phyloP scores from a whole-genome alignment of 208 protist genomes.

The Trypanosoma rangeli region DNA sequence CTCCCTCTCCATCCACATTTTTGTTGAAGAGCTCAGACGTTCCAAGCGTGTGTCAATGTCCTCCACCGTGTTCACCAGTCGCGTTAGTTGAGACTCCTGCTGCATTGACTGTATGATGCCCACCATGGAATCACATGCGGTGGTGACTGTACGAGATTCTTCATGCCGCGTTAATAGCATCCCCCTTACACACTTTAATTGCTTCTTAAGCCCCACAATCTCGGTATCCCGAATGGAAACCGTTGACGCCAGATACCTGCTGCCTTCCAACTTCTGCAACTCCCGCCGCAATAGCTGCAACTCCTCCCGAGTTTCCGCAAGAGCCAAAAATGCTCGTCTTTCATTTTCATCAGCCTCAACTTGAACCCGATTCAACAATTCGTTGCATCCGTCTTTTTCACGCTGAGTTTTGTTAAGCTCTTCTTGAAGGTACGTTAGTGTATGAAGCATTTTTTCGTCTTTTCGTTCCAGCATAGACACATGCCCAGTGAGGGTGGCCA shows the following conservation, averaged over 20 bases:
- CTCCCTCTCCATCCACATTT: slow-evolving; percentile 31
- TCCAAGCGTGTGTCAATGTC: slow-evolving; percentile 14
- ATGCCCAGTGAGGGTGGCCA: not conserved
- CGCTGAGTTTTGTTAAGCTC: not conserved
- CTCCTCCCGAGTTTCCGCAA: slow-evolving; percentile 13
- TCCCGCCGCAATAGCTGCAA: not conserved
- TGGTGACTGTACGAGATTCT: not conserved
- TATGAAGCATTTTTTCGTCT: slow-evolving; percentile 11
- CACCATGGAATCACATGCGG: slow-evolving; percentile 13
- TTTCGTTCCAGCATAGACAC: slow-evolving; percentile 4
- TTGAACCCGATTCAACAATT: slow-evolving; percentile 1
- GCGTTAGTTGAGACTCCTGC: slow-evolving; percentile 1
- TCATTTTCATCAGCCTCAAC: not conserved
- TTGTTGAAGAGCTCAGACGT: not conserved
- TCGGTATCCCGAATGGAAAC: slow-evolving; percentile 6
- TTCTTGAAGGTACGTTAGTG: slow-evolving; percentile 1
- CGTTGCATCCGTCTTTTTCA: not conserved
- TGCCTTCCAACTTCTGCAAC: not conserved
- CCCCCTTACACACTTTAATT: slow-evolving; percentile 10
- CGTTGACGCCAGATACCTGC: not conserved
- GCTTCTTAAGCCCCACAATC: slow-evolving; percentile 20
- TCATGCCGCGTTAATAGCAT: slow-evolving; percentile 1
- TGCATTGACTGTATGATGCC: slow-evolving; percentile 8
- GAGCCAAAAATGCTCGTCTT: not conserved
- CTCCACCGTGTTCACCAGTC: not conserved